Evolutionary conservation across 2,329 filamentous ascomycete genomes (phyloP).

Genomic region (Botrytis fragariae): DNA sequence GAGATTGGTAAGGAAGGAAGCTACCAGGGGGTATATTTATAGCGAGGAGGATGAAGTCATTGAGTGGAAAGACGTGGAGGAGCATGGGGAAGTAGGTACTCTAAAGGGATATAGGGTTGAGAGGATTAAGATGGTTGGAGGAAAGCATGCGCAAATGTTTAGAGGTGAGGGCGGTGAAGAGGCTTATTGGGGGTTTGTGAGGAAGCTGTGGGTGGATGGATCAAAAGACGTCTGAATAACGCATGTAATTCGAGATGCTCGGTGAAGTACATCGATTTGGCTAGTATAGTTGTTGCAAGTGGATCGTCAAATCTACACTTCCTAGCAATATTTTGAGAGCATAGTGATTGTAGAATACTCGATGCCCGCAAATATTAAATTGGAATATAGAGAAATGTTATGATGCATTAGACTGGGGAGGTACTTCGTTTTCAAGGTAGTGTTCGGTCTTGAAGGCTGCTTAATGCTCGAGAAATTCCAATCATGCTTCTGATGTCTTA

Average conservation of each 20-base stretch:
- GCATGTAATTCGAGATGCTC: too few species aligned
- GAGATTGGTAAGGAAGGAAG: constrained; percentile 22
- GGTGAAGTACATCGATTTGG: not conserved
- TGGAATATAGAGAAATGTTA: not conserved
- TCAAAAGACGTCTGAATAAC: not conserved
- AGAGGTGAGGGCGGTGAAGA: constrained; percentile 31
- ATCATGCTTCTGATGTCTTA: not conserved
- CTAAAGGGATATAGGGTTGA: constrained; percentile 28
- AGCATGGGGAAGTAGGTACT: constrained; percentile 21
- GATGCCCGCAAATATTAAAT: not conserved
- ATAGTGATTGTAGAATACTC: not conserved
- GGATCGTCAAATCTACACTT: not conserved
- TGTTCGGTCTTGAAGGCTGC: not conserved
- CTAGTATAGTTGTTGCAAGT: not conserved
- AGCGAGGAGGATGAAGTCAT: constrained; percentile 30
- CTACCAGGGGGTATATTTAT: constrained; percentile 33
- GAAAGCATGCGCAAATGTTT: constrained; percentile 33
- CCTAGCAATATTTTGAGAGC: not conserved
- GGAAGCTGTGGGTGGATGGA: constrained; percentile 26
- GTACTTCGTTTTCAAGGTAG: not conserved
- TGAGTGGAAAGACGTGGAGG: constrained; percentile 23
- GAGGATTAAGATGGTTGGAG: constrained; percentile 29
- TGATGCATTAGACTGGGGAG: not conserved
- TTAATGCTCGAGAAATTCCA: not conserved
- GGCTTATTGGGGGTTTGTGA: constrained; percentile 33